Evolutionary conservation across 177 flowering plant species (phyloP), one percentile per base, ranked within the genome.

Genomic region (Tripterygium wilfordii): DNA sequence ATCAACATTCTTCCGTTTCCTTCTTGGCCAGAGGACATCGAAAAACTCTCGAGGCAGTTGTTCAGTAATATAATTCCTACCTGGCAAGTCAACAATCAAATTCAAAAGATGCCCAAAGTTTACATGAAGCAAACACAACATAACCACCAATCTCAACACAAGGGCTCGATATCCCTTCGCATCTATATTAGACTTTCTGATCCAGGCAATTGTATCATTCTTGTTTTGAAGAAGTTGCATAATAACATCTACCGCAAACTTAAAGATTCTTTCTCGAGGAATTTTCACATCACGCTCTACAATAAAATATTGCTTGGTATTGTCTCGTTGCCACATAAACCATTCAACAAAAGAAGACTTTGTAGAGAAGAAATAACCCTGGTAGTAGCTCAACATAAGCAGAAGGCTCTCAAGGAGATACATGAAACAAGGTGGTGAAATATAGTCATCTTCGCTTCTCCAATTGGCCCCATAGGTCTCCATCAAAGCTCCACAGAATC

Each of bases 351-450:
- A 54, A 28, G 74, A 67, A 23, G 73, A 68, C 57, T 60, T 76
- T 12, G 84, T 67, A 0, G 79, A 60, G 56, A 60, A 67, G 42
- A 69, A 58, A 22, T 10, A 42, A 0, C 52, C 59, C n/a, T 39
- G 52, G 21, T 49, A 54, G 51, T 51, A 56, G 8, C 75, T 67
- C 13, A 57, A 65, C 64, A 72, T 29, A 24, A 79, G 43, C 58
- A 76, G 16, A 46, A 72, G 70, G n/a, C 80, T 74, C 27, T 87
- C 87, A 15, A 83, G 19, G 51, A 79, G 76, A 61, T 74, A 82
- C 31, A 82, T 12, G 51, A 67, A 82, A 65, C 74, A 72, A 43
- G 23, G 32, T 2, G 92, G 96, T 15, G 83, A 69, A 24, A 83
- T 69, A 38, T 68, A 54, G n/a, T 57, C 68, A 19, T 40, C 28